These are phyloP conservation scores for Stygiomarasmius scandens DNA, from an alignment of 1,284 basidiomycete genomes.

Conservation along the genomic window DNA sequence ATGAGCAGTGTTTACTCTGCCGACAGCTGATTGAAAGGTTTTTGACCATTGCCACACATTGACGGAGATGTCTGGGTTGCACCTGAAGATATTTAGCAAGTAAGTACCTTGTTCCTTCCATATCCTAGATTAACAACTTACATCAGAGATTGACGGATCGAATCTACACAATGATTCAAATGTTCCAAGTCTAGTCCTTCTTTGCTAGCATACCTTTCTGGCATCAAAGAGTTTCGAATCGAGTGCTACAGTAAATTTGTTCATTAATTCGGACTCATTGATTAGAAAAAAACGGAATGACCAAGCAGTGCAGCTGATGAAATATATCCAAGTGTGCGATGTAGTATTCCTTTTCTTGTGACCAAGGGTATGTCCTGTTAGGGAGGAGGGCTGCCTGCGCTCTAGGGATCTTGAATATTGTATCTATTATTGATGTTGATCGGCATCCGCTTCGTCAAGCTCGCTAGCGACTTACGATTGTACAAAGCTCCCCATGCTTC, in stretches of 20 bases:
- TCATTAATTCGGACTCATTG: too few species aligned
- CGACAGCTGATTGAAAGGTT: too few species aligned
- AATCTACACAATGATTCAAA: conserved; percentile 28
- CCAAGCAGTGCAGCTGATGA: conserved; percentile 35
- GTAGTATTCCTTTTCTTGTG: conserved; percentile 28
- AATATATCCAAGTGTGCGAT: conserved; percentile 30
- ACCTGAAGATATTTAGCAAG: too few species aligned
- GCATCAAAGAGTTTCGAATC: not conserved
- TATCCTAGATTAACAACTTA: conserved; percentile 2
- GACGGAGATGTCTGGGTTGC: too few species aligned
- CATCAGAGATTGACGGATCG: conserved; percentile 29
- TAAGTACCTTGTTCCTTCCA: too few species aligned
- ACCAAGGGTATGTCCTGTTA: conserved; percentile 29
- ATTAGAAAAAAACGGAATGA: conserved; percentile 4
- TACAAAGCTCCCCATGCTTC: conserved; percentile 23
- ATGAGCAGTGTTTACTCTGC: not conserved
- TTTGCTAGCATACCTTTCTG: conserved; percentile 17
- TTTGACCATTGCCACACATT: too few species aligned
- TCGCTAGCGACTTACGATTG: conserved; percentile 19
- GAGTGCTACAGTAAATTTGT: not conserved
- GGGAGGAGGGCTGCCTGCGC: conserved; percentile 27
- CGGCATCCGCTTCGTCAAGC: not conserved
- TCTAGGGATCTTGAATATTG: conserved; percentile 26
- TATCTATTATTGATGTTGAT: not conserved
- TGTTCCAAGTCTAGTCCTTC: conserved; percentile 21